Evolutionary conservation across 2,329 filamentous ascomycete genomes (phyloP), one percentile per base, ranked within the genome.

Genomic region (Hymenoscyphus occultus): DNA sequence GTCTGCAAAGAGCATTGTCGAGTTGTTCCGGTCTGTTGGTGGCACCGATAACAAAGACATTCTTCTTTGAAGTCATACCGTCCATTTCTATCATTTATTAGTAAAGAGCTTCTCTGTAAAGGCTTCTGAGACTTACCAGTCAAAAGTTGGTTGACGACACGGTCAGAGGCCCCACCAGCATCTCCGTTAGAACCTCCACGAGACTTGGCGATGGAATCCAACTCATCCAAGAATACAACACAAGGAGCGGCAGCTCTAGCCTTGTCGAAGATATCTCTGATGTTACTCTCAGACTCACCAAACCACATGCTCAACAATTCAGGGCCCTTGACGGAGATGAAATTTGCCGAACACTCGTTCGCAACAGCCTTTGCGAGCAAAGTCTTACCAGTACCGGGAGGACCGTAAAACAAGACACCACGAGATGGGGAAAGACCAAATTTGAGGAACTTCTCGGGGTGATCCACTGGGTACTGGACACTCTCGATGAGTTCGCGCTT

Each of bases 301-400:
- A 99, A 99, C 95, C 95, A 99, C 95, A 99, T 99, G 79, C 93
- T 97, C 74, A 99, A 87, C 75, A 99, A 85, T 80, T 99, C 95
- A 65, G 95, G 96, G 68, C 95, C 95, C 88, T 99, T 99, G 80
- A 99, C 90, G 51, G 95, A 99, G 78, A 99, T 98, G 83, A 99
- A 99, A 84, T 99, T 99, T 85, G 95, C 95, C 68, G 95, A 91
- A 77, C 93, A 98, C 84, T 99, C 95, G 81, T 98, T 99, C 81
- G 95, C 95, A 72, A 99, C 95, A 74, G 95, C 95, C 87, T 99
- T 99, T 78, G 95, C 95, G 83, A 99, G 90, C 84, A 99, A 88
- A 68, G 95, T 99, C 86, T 99, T 99, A 97, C 95, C 95, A 77
- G 96, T 99, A 94, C 95, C 95, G 74, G 95, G 95, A 70, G 96